These are phyloP conservation scores for Monosporascus sp. DNA, from an alignment of 2,329 filamentous ascomycete genomes.

Conservation along the genomic window DNA sequence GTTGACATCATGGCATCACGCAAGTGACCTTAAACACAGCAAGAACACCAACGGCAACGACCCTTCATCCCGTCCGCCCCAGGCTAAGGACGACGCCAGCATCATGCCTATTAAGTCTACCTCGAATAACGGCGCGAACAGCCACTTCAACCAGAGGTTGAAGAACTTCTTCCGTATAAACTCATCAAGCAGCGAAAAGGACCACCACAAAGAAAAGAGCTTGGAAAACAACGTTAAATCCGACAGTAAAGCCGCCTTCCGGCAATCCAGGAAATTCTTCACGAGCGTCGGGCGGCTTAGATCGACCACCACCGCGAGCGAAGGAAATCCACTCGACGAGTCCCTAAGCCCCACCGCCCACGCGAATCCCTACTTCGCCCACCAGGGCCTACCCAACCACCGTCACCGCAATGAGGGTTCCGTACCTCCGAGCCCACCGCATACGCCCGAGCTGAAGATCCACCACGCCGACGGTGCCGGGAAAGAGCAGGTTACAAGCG, in stretches of 20 bases:
- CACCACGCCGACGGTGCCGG: constrained; percentile 61
- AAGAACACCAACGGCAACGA: constrained; percentile 14
- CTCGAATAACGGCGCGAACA: constrained; percentile 43
- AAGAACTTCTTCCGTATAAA: constrained; percentile 70
- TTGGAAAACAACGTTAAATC: constrained; percentile 37
- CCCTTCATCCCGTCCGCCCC: not conserved
- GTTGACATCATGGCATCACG: constrained; percentile 29
- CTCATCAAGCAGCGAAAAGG: constrained; percentile 30
- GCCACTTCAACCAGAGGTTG: constrained; percentile 62
- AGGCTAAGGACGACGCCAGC: constrained; percentile 2
- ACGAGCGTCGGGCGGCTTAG: constrained; percentile 81
- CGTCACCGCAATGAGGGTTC: constrained; percentile 94
- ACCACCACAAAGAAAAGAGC: constrained; percentile 25
- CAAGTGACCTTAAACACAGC: constrained; percentile 16
- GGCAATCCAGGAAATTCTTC: constrained; percentile 84
- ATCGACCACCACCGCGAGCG: constrained; percentile 85
- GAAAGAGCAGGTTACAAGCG: constrained; percentile 63
- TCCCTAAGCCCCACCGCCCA: constrained; percentile 84
- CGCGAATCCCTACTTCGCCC: constrained; percentile 95
- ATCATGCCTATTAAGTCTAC: constrained; percentile 50
- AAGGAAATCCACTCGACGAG: constrained; percentile 87
- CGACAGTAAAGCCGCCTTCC: constrained; percentile 63
- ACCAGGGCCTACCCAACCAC: constrained; percentile 88
- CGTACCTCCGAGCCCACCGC: constrained; percentile 85
- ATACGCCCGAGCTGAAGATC: constrained; percentile 75